Evolutionary conservation across 2,329 filamentous ascomycete species (phyloP).

Genomic region (Aureobasidium sp.): DNA sequence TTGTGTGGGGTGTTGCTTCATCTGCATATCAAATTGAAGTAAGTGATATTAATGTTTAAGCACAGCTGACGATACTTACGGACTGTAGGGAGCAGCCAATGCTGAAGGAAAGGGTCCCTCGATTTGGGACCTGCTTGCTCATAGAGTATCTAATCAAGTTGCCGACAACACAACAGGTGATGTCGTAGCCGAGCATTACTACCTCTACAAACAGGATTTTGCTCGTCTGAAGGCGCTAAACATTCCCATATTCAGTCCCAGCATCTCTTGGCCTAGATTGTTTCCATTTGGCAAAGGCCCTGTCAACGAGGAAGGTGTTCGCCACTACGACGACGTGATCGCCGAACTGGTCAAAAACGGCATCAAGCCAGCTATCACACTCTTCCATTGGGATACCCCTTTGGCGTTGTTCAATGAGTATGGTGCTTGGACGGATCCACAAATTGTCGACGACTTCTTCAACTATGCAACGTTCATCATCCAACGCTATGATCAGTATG

Average conservation of each 20-base stretch:
- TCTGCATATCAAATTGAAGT: slow-evolving; percentile 20
- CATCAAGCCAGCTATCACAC: slow-evolving; percentile 36
- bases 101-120: too few relatives aligned
- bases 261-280: slow-evolving; percentile 38
- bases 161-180: too few relatives aligned
- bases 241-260: slow-evolving; percentile 29
- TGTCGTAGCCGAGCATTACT: slow-evolving; percentile 45
- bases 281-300: slow-evolving; percentile 37
- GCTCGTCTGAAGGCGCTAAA: slow-evolving; percentile 26
- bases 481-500: too few relatives aligned
- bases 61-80: too few relatives aligned
- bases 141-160: too few relatives aligned
- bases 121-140: too few relatives aligned
- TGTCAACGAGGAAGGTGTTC: slow-evolving; percentile 35
- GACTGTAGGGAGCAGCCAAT: too few relatives aligned
- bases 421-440: too few relatives aligned
- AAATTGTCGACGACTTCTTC: too few relatives aligned
- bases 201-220: slow-evolving; percentile 41
- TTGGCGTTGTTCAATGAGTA: too few relatives aligned
- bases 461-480: too few relatives aligned
- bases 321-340: slow-evolving; percentile 41
- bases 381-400: slow-evolving; percentile 36
- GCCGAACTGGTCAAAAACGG: slow-evolving; percentile 34
- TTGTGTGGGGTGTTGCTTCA: slow-evolving; percentile 23
- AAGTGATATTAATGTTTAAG: too few relatives aligned